phyloP scores from a whole-genome alignment of 257 asterid species.

The Sherardia arvensis region DNA sequence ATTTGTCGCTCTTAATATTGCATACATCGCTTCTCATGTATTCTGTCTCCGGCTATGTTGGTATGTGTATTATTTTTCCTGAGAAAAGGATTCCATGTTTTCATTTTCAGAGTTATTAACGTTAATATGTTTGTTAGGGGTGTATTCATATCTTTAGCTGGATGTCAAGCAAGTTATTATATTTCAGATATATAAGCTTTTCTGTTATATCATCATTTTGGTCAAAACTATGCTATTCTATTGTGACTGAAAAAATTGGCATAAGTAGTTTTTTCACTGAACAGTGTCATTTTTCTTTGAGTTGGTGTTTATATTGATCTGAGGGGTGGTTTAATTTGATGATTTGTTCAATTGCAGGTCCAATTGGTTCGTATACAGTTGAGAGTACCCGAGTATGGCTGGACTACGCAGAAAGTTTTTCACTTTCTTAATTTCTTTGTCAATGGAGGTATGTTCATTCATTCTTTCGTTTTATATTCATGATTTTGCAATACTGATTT shows the following conservation, averaged over 20 bases:
- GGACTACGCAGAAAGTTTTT: conserved; percentile 99
- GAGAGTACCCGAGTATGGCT: conserved; percentile 36
- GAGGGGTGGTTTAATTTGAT: background rate
- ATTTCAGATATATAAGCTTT: background rate
- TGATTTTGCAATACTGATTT: background rate
- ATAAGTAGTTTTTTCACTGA: background rate
- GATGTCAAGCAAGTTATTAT: no score
- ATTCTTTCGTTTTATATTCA: background rate
- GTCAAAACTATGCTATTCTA: background rate
- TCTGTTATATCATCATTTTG: background rate
- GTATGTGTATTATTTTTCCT: background rate
- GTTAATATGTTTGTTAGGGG: background rate
- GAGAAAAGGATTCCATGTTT: background rate
- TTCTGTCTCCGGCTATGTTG: background rate
- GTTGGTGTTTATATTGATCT: background rate
- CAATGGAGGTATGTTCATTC: conserved; percentile 56
- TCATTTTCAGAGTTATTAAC: background rate
- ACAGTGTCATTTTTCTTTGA: background rate
- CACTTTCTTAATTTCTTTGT: conserved; percentile 95
- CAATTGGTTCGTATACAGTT: conserved; percentile 6
- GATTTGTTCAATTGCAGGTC: background rate
- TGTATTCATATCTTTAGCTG: no score
- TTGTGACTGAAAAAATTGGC: background rate
- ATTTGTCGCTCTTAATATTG: background rate
- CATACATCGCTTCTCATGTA: background rate